A percentile compares a stretch with the other conserved stretches of the same genome.
Conservation (phyloP, 805 yeast species). For the Priceomyces fermenticarens region DNA sequence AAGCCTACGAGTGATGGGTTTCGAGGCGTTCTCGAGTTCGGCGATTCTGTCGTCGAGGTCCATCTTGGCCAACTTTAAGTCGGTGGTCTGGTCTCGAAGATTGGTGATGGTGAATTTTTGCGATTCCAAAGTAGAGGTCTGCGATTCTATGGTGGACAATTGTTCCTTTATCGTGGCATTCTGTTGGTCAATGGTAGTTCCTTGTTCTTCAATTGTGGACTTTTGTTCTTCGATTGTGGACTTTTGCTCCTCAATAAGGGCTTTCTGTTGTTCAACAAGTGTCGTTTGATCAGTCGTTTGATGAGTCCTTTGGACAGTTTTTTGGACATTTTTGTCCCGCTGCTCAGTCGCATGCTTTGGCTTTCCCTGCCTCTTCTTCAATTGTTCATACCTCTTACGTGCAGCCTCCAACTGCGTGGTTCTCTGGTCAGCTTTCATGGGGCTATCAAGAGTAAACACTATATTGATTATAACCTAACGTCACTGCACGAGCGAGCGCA, state of each 20-base stretch:
- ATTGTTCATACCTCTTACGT: conserved; percentile 66
- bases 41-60: conserved; percentile 33
- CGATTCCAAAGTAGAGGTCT: conserved; percentile 19
- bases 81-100: conserved; percentile 41
- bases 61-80: conserved; percentile 36
- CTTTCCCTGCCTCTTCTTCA: conserved; percentile 44
- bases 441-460: no score
- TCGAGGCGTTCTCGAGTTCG: conserved; percentile 24
- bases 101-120: conserved; percentile 34
- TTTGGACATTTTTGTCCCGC: no score
- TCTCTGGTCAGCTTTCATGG: conserved; percentile 21
- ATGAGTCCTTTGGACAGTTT: no score
- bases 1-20: conserved; percentile 3
- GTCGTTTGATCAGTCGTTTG: no score
- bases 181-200: neutral
- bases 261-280: neutral
- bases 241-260: neutral
- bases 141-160: no score
- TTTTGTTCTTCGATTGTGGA: neutral
- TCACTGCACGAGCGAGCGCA: no score
- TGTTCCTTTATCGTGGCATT: neutral
- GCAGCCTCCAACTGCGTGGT: conserved; percentile 73
- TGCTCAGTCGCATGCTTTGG: neutral
- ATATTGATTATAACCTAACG: no score
- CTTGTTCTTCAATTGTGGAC: neutral